Evolutionary conservation across 768 basidiomycete genomes (phyloP), one percentile per base, ranked within the genome.

Genomic region (Boletus rubescentipes): DNA sequence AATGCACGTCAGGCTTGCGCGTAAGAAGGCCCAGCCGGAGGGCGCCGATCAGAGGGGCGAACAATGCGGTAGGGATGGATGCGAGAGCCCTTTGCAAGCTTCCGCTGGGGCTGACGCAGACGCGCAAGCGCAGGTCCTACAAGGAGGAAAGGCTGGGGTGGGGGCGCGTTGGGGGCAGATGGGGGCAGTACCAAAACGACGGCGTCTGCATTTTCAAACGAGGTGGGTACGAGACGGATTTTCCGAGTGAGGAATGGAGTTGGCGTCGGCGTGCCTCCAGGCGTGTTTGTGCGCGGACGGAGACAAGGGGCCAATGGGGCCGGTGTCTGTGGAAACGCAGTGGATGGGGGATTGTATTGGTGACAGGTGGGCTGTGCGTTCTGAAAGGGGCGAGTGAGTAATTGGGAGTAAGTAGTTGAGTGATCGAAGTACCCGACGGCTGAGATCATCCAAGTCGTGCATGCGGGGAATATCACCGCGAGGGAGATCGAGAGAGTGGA

Each of bases 1-100:
- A 18, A 16, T 35, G 30, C 7, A 2, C 16, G 16, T 57, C 35
- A 50, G 11, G 48, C 29, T 16, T 26, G 50, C 21, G 51, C 30
- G 15, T 31, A 14, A 31, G 16, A 45, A 31, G 51, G 34, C 26
- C 14, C 43, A 16, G 49, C 26, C n/a, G 48, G 45, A 3, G 58
- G 40, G 14, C 55, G 54, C 26, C 49, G 59, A 40, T 63, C 56
- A 11, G 52, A 36, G 20, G 58, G 46, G 16, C 61, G 68, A n/a
- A 72, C 66, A 32, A 83, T 70, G 57, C 78, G 78, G 65, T 85
- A 87, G 3, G 85, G 84, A 55, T 82, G 79, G 9, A 86, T 58
- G 20, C 80, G 75, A 9, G 78, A 73, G 35, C 80, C 79, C 55
- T 75, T 75, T 14, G 74, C 69, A 26, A 82, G 55, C 16, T 67